Evolutionary conservation across 2,329 filamentous ascomycete genomes (phyloP), one percentile per base, ranked within the genome.

Genomic region (Calonectria ilicicola): DNA sequence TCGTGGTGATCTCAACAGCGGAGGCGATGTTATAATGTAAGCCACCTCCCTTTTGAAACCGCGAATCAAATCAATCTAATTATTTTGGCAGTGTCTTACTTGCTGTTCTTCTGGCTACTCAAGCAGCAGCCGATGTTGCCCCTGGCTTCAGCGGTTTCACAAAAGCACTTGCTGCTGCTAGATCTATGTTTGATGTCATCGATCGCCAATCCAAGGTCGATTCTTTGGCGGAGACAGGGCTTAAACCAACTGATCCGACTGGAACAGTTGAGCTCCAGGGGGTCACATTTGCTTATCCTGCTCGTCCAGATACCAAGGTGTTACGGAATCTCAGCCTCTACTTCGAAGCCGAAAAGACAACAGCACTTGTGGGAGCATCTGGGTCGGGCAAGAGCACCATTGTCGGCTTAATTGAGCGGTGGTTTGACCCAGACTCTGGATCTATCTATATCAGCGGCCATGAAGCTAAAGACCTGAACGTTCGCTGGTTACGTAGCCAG

Each of bases 351-450:
- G 79, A 81, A 44, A 84, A 87, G 74, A 82, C 83, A 62, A 90
- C 89, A 0, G 89, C 89, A 9, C 83, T 91, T 38, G 88, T 91
- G 1, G 89, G 89, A 0, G 83, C 86, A 3, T 89, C 86, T 35
- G 89, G 89, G 0, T 86, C 81, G n/a, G 88, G 88, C 0, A 90
- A 90, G 69, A 87, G 85, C 40, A 89, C 87, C 1, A 82, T 89
- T 4, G 82, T 89, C 0, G 85, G 84, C 1, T 78, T 91, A 4
- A 72, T 90, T 0, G 87, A 89, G 76, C 81, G 90, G 2, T 91
- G 90, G 80, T 92, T 40, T 60, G 56, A 60, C 23, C 32, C 56
- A 5, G 56, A 60, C 35, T 40, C 32, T 26, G 35, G 35, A 4
- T 42, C 32, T 19, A n/a, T n/a, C n/a, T n/a, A n/a, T n/a, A n/a